Conservation (phyloP, 2,329 filamentous ascomycete genomes). For the Neofusicoccum laricinum region DNA sequence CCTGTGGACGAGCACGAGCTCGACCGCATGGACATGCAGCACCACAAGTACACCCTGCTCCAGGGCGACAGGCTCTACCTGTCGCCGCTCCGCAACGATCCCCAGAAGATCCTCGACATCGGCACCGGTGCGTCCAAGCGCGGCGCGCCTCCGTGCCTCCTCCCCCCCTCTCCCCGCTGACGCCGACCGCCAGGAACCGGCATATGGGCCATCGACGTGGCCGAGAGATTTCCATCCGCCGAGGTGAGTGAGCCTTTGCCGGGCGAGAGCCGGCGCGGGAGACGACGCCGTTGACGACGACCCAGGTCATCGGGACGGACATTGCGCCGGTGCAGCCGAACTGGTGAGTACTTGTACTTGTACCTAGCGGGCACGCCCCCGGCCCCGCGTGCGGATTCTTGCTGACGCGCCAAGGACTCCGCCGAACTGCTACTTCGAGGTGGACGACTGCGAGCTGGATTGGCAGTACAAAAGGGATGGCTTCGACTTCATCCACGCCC, state of each 20-base stretch:
- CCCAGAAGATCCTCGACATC: slow-evolving; percentile 15
- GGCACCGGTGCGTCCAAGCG: slow-evolving; percentile 12
- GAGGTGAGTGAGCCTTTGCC: neutral
- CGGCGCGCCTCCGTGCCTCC: neutral
- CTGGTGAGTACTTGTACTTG: too few species aligned
- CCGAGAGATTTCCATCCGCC: slow-evolving; percentile 13
- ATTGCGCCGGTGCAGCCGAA: slow-evolving; percentile 28
- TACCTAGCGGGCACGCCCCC: too few species aligned
- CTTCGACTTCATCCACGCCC: slow-evolving; percentile 45
- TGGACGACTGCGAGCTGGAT: slow-evolving; percentile 44
- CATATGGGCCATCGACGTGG: slow-evolving; percentile 19
- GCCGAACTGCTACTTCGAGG: slow-evolving; percentile 46
- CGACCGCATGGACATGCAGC: slow-evolving; percentile 37
- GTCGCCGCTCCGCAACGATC: slow-evolving; percentile 27
- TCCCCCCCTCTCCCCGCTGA: neutral
- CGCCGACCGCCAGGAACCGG: neutral
- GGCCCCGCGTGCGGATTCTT: too few species aligned
- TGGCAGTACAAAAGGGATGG: slow-evolving; percentile 34
- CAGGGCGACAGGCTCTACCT: slow-evolving; percentile 35
- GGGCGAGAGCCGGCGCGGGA: neutral
- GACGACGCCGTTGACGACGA: neutral
- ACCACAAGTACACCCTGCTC: slow-evolving; percentile 39
- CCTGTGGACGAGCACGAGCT: slow-evolving; percentile 9
- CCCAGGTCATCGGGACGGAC: slow-evolving; percentile 12
- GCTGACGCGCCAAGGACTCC: slow-evolving; percentile 37